These are phyloP conservation scores for Musa troglodytarum DNA, from an alignment of 176 grass and related monocot species.

Conservation along the genomic window DNA sequence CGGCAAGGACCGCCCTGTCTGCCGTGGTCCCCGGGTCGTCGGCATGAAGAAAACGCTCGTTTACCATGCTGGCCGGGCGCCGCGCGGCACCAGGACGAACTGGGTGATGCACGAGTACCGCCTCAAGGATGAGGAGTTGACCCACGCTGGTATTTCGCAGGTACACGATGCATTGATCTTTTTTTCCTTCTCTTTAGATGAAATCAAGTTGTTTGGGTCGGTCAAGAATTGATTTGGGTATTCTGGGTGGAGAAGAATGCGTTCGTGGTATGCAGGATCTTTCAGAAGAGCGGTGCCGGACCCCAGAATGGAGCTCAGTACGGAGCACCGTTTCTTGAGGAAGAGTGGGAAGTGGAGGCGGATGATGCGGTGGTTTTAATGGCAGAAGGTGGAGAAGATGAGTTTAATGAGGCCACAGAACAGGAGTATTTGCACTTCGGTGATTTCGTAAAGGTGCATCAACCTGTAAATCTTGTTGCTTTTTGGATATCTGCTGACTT, in stretches of 20 bases:
- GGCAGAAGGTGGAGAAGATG: slow-evolving; percentile 24
- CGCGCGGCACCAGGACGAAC: slow-evolving; percentile 65
- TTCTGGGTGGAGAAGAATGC: slow-evolving; percentile 40
- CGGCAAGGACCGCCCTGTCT: slow-evolving; percentile 77
- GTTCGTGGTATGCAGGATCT: slow-evolving; percentile 82
- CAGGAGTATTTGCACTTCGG: slow-evolving; percentile 67
- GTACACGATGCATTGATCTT: not conserved
- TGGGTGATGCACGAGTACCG: slow-evolving; percentile 14
- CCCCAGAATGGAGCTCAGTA: slow-evolving; percentile 98
- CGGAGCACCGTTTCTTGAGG: slow-evolving; percentile 84
- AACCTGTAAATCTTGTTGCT: not conserved
- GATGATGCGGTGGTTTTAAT: slow-evolving; percentile 38
- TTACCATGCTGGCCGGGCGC: slow-evolving; percentile 63
- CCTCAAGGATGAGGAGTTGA: not conserved
- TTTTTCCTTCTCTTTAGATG: not conserved
- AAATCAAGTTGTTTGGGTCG: not conserved
- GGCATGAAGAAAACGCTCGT: slow-evolving; percentile 97
- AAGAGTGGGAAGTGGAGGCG: slow-evolving; percentile 69
- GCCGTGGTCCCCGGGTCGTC: slow-evolving; percentile 31
- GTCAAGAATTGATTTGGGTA: not conserved
- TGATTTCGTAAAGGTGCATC: slow-evolving; percentile 7
- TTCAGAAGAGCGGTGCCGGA: slow-evolving; percentile 78
- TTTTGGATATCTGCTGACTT: not conserved
- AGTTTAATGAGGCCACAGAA: slow-evolving; percentile 42
- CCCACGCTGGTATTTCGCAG: not conserved